Percentiles rank a stretch among this genome's conserved stretches.
Conservation (phyloP, 495 filamentous ascomycete species). For the Ascobolus immersus region DNA sequence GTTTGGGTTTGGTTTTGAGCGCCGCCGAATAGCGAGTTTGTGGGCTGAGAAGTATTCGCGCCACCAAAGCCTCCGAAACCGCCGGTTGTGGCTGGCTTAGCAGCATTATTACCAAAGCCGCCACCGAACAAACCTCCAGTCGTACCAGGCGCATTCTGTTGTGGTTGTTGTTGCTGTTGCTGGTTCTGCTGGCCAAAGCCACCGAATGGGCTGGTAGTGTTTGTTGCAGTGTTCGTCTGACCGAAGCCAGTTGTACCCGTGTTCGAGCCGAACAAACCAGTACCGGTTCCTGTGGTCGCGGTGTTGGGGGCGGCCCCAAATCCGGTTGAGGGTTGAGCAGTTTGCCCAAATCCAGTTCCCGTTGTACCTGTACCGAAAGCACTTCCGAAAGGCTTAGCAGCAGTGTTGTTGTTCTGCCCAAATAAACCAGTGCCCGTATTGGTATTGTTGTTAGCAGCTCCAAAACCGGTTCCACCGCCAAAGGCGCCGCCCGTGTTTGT, state of each 20-base stretch:
- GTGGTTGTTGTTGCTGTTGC: conserved; percentile 27
- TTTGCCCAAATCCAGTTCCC: conserved; percentile 18
- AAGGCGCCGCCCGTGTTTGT: conserved; percentile 2
- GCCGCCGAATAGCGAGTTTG: conserved; percentile 14
- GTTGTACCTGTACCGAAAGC: conserved; percentile 6
- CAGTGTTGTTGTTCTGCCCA: conserved; percentile 19
- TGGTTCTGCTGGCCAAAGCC: conserved; percentile 17
- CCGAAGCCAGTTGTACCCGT: conserved; percentile 22
- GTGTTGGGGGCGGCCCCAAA: conserved; percentile 16
- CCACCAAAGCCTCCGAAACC: too few species aligned
- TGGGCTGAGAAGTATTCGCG: conserved; percentile 17
- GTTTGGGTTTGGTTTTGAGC: conserved; percentile 1
- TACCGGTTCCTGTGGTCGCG: conserved; percentile 17
- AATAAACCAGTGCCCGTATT: conserved; percentile 23
- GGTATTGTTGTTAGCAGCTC: conserved; percentile 5
- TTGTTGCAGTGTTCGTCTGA: conserved; percentile 17
- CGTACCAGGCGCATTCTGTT: too few species aligned
- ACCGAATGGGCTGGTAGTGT: conserved; percentile 25
- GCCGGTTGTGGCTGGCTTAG: too few species aligned
- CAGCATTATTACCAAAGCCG: conserved; percentile 30
- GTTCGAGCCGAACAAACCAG: too few species aligned
- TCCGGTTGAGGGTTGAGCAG: conserved; percentile 18
- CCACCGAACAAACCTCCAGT: too few species aligned
- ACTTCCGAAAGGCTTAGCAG: conserved; percentile 14
- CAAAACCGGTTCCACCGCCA: conserved; percentile 6